Base-by-base conservation (phyloP, 1,284 basidiomycete genomes). In the Sporisorium scitamineum region DNA sequence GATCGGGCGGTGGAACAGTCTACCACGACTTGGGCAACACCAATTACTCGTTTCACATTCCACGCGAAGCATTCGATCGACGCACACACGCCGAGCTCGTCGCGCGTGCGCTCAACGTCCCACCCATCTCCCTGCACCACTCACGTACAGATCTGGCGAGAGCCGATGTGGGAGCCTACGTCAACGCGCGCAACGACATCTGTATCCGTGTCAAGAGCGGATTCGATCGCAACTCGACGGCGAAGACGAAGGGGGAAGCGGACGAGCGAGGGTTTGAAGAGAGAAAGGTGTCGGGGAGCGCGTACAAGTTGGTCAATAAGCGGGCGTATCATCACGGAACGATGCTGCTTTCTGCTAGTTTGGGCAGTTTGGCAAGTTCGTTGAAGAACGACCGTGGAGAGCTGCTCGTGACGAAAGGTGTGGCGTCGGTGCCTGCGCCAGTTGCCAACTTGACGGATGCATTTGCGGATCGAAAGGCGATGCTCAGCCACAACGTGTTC, bases 321-420 rank as follows among this genome's bases (percentile, higher is more conserved):
- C 88, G 97, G 18, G 94, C 95, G 1, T 99, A 98, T 86, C 96
- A 99, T 82, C 97, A 99, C 83, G 97, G 97, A 0, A 99, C 96
- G n/a, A 97, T 99, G 96, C 90, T 99, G 29, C 92, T 99, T 7
- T 64, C 70, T 8, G 74, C 82, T 1, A 64, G 80, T 24, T 56
- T 85, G 3, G 61, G 57, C 10, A 67, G 66, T 34, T 61, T 85
- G 22, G 80, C 79, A 7, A 71, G 76, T 20, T 70, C 78, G n/a
- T 61, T 80, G 37, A 59, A 66, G 31, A 92, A 93, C 14, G 93
- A 94, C 5, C 96, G 67, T 1, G 92, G 93, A 0, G 89, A 91
- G 57, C 87, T 94, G 11, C 88, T 98, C 50, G 89, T 90, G 0
- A 88, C 90, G 61, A 92, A 93, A 85, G 94, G 94, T 1, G 93